phyloP scores from a whole-genome alignment of 2,329 filamentous ascomycete species.

The Epichloe hybrida region DNA sequence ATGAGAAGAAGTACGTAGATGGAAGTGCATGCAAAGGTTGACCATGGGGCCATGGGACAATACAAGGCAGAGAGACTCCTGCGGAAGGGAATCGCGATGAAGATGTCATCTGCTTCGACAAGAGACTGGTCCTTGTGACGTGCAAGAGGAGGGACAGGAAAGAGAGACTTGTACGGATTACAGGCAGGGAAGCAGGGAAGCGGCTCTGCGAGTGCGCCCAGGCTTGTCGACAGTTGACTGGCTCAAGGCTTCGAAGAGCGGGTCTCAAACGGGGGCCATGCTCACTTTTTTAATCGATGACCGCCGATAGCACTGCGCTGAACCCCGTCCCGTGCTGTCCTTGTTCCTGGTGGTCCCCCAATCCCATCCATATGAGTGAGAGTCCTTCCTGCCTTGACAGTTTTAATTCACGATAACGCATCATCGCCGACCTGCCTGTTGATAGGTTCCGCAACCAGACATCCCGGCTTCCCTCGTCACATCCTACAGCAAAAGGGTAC shows the following conservation, averaged over 20 bases:
- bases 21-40: no score
- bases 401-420: neutral
- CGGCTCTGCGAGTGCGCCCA: no score
- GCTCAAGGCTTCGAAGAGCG: neutral
- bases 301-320: no score
- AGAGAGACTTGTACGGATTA: neutral
- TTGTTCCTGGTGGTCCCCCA: no score
- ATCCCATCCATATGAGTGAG: no score
- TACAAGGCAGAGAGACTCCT: neutral
- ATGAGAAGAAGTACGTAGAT: no score
- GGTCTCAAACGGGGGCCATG: neutral
- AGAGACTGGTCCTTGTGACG: neutral
- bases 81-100: neutral
- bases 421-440: neutral
- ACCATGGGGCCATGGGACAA: no score
- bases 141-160: neutral
- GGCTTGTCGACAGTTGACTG: neutral
- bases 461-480: neutral
- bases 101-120: neutral
- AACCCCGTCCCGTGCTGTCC: no score
- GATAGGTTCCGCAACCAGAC: neutral
- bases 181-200: neutral
- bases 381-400: neutral
- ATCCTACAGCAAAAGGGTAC: neutral
- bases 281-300: neutral